Conservation (phyloP, 148 eudicot genomes). For the Rhododendron griersonianum region DNA sequence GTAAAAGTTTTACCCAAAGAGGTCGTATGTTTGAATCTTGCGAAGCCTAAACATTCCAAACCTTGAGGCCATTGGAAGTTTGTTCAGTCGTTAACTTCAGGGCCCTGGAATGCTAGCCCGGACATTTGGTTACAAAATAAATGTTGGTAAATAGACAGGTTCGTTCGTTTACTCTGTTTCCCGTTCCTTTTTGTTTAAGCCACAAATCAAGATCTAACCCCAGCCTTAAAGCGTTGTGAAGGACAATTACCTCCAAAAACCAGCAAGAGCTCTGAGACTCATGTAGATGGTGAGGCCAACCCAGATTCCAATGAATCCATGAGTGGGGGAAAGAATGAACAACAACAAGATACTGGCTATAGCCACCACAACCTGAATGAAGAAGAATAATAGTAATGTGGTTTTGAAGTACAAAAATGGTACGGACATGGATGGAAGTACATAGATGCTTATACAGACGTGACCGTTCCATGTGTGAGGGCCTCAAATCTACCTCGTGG, state of each 20-base stretch:
- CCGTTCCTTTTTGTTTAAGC: not conserved
- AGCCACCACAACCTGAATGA: constrained; percentile 59
- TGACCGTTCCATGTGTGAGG: not conserved
- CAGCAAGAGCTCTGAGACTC: constrained; percentile 75
- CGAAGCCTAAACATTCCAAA: not conserved
- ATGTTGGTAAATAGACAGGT: not conserved
- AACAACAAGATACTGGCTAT: constrained; percentile 50
- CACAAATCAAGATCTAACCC: not conserved
- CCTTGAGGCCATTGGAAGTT: not conserved
- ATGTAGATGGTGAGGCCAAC: constrained; percentile 69
- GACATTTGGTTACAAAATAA: not conserved
- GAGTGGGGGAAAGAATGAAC: constrained; percentile 39
- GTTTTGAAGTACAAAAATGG: not conserved
- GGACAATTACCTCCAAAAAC: constrained; percentile 67
- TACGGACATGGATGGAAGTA: not conserved
- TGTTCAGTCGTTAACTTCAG: not conserved
- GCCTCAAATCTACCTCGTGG: not conserved
- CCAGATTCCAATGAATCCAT: constrained; percentile 81
- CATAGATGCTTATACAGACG: not conserved
- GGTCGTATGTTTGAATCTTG: too few species aligned
- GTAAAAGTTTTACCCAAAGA: too few species aligned
- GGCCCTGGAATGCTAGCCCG: not conserved
- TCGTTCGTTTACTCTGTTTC: not conserved
- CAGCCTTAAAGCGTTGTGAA: not conserved
- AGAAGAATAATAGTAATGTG: not conserved